Percentiles rank a stretch among this genome's conserved stretches.
phyloP scores from a whole-genome alignment of 768 basidiomycete species.

The Dictyophora rubrovolvata region DNA sequence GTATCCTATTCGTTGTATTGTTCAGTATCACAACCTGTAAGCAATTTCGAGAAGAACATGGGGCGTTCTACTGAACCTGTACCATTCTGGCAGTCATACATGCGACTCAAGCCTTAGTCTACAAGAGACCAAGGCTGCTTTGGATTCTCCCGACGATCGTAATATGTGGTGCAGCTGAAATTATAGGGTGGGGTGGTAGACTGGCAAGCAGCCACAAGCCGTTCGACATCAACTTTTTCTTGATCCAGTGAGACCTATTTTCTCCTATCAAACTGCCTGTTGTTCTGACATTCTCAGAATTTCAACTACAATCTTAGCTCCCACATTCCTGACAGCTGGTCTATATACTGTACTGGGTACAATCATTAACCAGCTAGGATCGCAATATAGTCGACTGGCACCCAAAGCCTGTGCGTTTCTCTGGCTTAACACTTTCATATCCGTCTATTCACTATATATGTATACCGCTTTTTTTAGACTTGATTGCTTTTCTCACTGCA shows the following conservation, averaged over 20 bases:
- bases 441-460: background rate
- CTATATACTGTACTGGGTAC: conserved; percentile 15
- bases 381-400: conserved; percentile 15
- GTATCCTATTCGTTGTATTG: conserved; percentile 26
- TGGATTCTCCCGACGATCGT: conserved; percentile 43
- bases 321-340: conserved; percentile 13
- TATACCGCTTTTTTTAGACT: background rate
- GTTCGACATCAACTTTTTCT: conserved; percentile 22
- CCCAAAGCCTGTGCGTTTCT: conserved; percentile 6
- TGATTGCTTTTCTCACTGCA: background rate
- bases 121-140: conserved; percentile 28
- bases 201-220: conserved; percentile 36
- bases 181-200: conserved; percentile 45
- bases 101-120: conserved; percentile 31
- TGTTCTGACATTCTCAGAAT: conserved; percentile 14
- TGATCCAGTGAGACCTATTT: conserved; percentile 31
- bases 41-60: background rate
- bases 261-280: background rate
- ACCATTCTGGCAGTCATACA: conserved; percentile 31
- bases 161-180: conserved; percentile 39
- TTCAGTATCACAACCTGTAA: conserved; percentile 20
- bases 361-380: conserved; percentile 13
- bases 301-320: conserved; percentile 21
- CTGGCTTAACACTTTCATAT: background rate
- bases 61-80: background rate